phyloP scores from a whole-genome alignment of 1,284 basidiomycete species.

The Meripilus lineatus region DNA sequence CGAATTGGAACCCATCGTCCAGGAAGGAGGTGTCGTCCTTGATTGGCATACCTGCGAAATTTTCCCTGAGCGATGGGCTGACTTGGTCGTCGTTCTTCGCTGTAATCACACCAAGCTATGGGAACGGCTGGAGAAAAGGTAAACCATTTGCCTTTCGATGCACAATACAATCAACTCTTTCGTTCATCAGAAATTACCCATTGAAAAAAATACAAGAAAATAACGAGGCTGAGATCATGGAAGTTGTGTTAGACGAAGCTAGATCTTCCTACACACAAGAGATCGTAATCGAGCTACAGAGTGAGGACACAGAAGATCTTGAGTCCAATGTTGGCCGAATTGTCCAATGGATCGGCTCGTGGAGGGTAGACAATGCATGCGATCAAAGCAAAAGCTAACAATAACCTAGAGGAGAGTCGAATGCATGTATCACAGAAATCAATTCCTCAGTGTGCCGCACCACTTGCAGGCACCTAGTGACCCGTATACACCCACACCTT shows the following conservation, averaged over 20 bases:
- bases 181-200: constrained; percentile 48
- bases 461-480: neutral
- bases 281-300: constrained; percentile 84
- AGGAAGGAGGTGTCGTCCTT: constrained; percentile 77
- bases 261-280: constrained; percentile 79
- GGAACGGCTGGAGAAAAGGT: constrained; percentile 93
- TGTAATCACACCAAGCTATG: constrained; percentile 91
- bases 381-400: constrained; percentile 3
- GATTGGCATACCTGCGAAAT: constrained; percentile 98
- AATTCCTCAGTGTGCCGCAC: neutral
- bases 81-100: constrained; percentile 92
- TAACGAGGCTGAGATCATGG: constrained; percentile 98
- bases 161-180: constrained; percentile 4
- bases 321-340: constrained; percentile 86
- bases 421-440: neutral
- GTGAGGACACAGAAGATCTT: constrained; percentile 77
- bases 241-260: constrained; percentile 87
- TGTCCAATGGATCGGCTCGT: constrained; percentile 79
- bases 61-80: constrained; percentile 96
- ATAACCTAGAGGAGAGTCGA: neutral
- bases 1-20: constrained; percentile 73
- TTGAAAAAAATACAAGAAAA: constrained; percentile 97
- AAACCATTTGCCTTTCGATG: constrained; percentile 26
- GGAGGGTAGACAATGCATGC: constrained; percentile 53
- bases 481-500: constrained; percentile 22